A percentile compares a stretch with the other conserved stretches of the same genome.
phyloP scores from a whole-genome alignment of 2,329 filamentous ascomycete genomes.

The Alternaria longipes region DNA sequence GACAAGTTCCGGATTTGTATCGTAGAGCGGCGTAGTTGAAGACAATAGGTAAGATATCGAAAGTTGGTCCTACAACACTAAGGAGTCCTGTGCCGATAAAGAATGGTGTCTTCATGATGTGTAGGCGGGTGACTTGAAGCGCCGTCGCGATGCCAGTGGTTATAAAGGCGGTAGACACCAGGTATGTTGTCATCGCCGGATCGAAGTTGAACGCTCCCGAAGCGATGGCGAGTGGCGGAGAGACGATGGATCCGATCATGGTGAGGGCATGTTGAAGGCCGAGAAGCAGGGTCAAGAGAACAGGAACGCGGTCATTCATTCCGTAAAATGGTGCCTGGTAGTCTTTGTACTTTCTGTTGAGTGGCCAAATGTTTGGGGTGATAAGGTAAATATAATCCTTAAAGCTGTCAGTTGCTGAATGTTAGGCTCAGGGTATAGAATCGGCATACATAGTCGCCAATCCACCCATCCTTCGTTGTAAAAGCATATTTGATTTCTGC shows the following conservation, averaged over 20 bases:
- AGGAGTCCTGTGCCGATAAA: constrained; percentile 33
- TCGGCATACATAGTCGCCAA: constrained; percentile 51
- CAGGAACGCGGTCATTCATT: constrained; percentile 36
- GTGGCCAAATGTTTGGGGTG: constrained; percentile 34
- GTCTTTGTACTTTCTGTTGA: constrained; percentile 38
- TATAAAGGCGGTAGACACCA: constrained; percentile 42
- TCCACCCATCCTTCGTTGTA: constrained; percentile 50
- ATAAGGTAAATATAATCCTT: constrained; percentile 52
- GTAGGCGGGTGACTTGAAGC: constrained; percentile 38
- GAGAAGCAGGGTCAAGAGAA: constrained; percentile 38
- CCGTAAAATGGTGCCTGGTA: constrained; percentile 40
- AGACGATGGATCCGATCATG: constrained; percentile 40
- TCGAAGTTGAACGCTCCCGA: constrained; percentile 42
- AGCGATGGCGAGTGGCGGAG: constrained; percentile 42
- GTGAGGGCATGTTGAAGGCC: constrained; percentile 43
- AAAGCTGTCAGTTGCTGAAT: constrained; percentile 3
- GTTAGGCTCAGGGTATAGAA: neutral
- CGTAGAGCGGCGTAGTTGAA: constrained; percentile 37
- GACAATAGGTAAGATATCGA: constrained; percentile 42
- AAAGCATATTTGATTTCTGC: constrained; percentile 43
- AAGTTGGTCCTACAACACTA: constrained; percentile 40
- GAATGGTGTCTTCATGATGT: constrained; percentile 37
- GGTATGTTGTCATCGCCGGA: constrained; percentile 34
- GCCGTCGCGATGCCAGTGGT: constrained; percentile 41
- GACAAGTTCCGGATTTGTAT: constrained; percentile 38